Conservation (phyloP, 163 green algal species). For the Scenedesmus sp. region DNA sequence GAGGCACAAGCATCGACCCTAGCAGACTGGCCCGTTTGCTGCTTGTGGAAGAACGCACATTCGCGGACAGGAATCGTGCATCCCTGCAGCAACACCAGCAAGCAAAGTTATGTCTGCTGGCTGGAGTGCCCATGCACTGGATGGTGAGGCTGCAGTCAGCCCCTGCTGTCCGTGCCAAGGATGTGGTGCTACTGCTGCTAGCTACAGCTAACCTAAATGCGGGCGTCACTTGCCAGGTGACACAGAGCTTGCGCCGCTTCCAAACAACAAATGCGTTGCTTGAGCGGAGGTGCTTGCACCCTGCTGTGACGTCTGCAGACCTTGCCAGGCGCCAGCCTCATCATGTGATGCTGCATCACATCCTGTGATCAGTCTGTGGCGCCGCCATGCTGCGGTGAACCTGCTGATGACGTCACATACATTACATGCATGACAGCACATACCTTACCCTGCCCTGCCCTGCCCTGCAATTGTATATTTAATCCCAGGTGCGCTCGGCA, state of each 20-base stretch:
- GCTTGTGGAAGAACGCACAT: neutral
- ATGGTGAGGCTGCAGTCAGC: neutral
- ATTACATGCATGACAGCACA: neutral
- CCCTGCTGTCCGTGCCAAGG: neutral
- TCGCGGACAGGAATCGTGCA: neutral
- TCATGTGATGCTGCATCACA: neutral
- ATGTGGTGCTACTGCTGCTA: neutral
- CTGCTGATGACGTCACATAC: neutral
- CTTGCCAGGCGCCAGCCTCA: neutral
- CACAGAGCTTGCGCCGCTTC: too few relatives aligned
- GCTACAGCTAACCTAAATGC: neutral
- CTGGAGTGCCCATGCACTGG: slow-evolving; percentile 32
- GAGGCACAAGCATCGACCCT: neutral
- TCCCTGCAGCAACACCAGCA: neutral
- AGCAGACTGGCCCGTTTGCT: neutral
- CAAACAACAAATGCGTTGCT: neutral
- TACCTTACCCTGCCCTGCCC: neutral
- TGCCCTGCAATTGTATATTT: too few relatives aligned
- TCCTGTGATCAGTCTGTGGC: neutral
- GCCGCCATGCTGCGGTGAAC: neutral
- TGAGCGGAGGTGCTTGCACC: neutral
- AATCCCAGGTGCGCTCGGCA: neutral
- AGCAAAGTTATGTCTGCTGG: neutral
- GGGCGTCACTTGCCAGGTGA: too few relatives aligned
- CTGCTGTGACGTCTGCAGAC: neutral